phyloP scores from a whole-genome alignment of 177 flowering plant genomes.

The Vitis hybrid region DNA sequence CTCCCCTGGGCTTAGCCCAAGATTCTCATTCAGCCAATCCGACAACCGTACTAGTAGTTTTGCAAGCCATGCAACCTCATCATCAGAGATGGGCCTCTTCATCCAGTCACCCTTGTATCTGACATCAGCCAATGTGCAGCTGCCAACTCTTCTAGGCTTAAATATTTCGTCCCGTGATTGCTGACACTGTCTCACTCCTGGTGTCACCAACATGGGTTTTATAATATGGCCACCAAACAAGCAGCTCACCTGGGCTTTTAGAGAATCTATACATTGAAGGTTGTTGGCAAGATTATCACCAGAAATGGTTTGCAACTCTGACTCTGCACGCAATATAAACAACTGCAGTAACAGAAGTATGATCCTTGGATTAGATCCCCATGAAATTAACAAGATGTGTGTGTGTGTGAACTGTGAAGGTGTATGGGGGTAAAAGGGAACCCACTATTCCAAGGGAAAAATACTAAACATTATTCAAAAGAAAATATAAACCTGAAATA shows the following conservation, averaged over 20 bases:
- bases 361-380: not conserved
- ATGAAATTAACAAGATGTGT: too few species aligned
- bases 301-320: conserved; percentile 60
- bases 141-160: conserved; percentile 63
- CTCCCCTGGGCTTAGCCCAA: conserved; percentile 50
- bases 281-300: conserved; percentile 43
- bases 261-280: conserved; percentile 48
- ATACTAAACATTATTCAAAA: not conserved
- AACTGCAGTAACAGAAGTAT: conserved; percentile 44
- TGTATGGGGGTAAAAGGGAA: too few species aligned
- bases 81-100: conserved; percentile 71
- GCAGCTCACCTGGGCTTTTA: conserved; percentile 43
- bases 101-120: conserved; percentile 89
- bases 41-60: conserved; percentile 61
- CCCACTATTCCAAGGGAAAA: not conserved
- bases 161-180: conserved; percentile 58
- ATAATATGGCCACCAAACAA: conserved; percentile 50
- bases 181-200: conserved; percentile 21
- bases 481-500: conserved; percentile 61
- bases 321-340: conserved; percentile 77
- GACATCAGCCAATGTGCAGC: conserved; percentile 28
- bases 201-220: conserved; percentile 20
- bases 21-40: conserved; percentile 54
- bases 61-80: conserved; percentile 83
- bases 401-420: too few species aligned